A percentile compares a stretch with the other conserved stretches of the same genome.
These are phyloP conservation scores for Liquidambar formosana DNA, from an alignment of 164 flowering plant genomes.

Conservation along the genomic window DNA sequence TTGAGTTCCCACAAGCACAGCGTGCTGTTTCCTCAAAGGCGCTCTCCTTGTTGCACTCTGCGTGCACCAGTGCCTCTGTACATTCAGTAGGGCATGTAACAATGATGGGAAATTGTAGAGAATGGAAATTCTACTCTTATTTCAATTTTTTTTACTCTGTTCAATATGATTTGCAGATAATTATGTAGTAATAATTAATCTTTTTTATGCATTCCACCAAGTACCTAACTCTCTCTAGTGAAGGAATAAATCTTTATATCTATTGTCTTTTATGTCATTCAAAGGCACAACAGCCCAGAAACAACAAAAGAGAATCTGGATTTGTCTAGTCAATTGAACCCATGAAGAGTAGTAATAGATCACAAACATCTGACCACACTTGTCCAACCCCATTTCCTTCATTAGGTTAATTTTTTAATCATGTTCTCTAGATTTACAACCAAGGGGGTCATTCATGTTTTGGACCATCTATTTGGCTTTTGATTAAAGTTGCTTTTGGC, in stretches of 20 bases:
- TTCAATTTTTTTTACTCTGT: neutral
- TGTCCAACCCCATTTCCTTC: slow-evolving; percentile 13
- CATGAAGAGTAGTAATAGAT: slow-evolving; percentile 8
- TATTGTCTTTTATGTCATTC: slow-evolving; percentile 17
- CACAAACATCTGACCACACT: slow-evolving; percentile 23
- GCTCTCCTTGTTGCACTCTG: neutral
- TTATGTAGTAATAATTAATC: slow-evolving; percentile 8
- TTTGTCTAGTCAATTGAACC: slow-evolving; percentile 15
- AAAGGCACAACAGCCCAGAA: slow-evolving; percentile 23
- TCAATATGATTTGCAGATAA: neutral
- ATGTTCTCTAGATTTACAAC: slow-evolving; percentile 21
- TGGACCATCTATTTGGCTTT: slow-evolving; percentile 10
- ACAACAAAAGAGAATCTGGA: slow-evolving; percentile 8
- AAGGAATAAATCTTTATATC: neutral
- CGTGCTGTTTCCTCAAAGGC: neutral
- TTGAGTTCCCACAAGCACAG: slow-evolving; percentile 11
- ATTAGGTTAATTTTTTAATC: slow-evolving; percentile 1
- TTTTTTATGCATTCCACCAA: neutral
- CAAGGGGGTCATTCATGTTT: slow-evolving; percentile 15
- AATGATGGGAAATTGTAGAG: neutral
- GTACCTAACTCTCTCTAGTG: neutral
- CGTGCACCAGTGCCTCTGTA: neutral
- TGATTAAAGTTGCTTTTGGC: slow-evolving; percentile 10
- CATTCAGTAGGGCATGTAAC: neutral
- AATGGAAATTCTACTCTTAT: neutral